Evolutionary conservation across 805 yeast species (phyloP).

Genomic region (Priceomyces fermenticarens): DNA sequence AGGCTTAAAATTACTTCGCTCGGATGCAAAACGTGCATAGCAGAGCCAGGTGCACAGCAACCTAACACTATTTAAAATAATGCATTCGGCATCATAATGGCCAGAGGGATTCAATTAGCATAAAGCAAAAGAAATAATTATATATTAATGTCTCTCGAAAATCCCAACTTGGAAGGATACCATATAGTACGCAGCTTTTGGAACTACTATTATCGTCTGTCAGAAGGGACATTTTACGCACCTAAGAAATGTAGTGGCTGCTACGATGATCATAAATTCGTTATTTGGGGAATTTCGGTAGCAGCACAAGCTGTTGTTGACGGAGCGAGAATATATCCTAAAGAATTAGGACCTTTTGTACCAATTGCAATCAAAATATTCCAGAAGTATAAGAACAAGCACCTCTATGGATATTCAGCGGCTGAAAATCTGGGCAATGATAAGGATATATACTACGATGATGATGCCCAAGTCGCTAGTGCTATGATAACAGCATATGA

Average conservation of each 20-base stretch:
- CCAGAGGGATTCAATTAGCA: too few species aligned
- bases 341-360: constrained; percentile 51
- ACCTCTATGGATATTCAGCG: constrained; percentile 59
- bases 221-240: constrained; percentile 36
- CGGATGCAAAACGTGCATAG: too few species aligned
- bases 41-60: too few species aligned
- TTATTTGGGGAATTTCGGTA: constrained; percentile 68
- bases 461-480: constrained; percentile 71
- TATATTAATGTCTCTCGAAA: constrained; percentile 20
- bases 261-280: constrained; percentile 50
- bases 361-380: constrained; percentile 51
- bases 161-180: constrained; percentile 41
- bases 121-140: too few species aligned
- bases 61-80: too few species aligned
- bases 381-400: constrained; percentile 48
- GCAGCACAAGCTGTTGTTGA: constrained; percentile 67
- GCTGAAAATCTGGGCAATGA: constrained; percentile 59
- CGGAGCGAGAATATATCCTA: constrained; percentile 53
- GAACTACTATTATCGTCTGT: constrained; percentile 39
- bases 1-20: too few species aligned
- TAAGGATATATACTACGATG: constrained; percentile 67
- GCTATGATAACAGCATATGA: constrained; percentile 66
- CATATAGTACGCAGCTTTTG: constrained; percentile 39
- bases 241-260: constrained; percentile 41
- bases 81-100: too few species aligned